Percentiles rank a stretch among this genome's conserved stretches.
Conservation (phyloP, 768 basidiomycete genomes). For the Dendrothele bispora region DNA sequence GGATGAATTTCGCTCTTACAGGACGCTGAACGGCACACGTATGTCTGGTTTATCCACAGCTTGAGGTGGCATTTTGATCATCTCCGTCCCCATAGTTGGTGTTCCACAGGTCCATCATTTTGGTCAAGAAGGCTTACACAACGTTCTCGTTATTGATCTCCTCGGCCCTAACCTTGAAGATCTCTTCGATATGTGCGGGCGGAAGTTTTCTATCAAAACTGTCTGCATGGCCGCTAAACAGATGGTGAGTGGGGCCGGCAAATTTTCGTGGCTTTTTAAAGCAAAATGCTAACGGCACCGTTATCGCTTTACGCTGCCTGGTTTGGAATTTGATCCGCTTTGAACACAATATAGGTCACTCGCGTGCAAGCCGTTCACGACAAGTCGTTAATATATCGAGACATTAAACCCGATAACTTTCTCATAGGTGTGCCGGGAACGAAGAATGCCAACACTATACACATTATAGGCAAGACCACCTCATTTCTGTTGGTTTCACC, state of each 20-base stretch:
- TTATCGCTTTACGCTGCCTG: background rate
- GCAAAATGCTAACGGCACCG: background rate
- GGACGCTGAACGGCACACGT: slow-evolving; percentile 91
- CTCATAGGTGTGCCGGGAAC: slow-evolving; percentile 91
- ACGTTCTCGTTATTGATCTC: slow-evolving; percentile 91
- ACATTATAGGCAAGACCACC: slow-evolving; percentile 87
- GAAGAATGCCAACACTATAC: slow-evolving; percentile 85
- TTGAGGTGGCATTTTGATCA: slow-evolving; percentile 12
- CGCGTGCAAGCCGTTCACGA: slow-evolving; percentile 98
- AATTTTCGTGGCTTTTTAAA: slow-evolving; percentile 4
- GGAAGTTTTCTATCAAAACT: slow-evolving; percentile 97
- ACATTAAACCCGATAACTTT: slow-evolving; percentile 99
- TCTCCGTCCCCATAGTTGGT: slow-evolving; percentile 58
- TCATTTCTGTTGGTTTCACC: slow-evolving; percentile 15
- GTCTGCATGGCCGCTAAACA: slow-evolving; percentile 99
- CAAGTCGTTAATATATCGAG: slow-evolving; percentile 97
- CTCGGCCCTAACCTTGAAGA: slow-evolving; percentile 98
- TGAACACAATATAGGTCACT: slow-evolving; percentile 78
- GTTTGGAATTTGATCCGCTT: no score
- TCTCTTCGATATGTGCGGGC: slow-evolving; percentile 98
- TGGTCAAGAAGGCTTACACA: slow-evolving; percentile 97
- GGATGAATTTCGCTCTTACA: slow-evolving; percentile 97
- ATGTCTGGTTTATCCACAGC: slow-evolving; percentile 31
- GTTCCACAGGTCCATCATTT: slow-evolving; percentile 99
- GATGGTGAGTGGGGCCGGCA: slow-evolving; percentile 91